Percentiles rank a stretch among this genome's conserved stretches.
These are phyloP conservation scores for Hortiboletus campestris DNA, from an alignment of 768 basidiomycete genomes.

Conservation along the genomic window DNA sequence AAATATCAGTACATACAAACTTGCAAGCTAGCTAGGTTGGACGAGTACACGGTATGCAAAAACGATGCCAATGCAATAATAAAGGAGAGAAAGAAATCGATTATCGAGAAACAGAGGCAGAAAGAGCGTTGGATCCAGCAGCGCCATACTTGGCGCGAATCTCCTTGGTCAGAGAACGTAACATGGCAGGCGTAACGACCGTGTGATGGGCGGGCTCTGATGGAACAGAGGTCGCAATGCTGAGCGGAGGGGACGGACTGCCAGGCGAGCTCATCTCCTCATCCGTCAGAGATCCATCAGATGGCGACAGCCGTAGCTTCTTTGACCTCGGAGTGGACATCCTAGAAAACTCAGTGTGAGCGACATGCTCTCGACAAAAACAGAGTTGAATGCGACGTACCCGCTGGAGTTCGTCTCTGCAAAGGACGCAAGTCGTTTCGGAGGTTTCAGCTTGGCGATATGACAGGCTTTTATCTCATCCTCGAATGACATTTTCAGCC, in stretches of 20 bases:
- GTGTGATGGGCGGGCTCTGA: conserved; percentile 33
- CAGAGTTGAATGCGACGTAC: conserved; percentile 29
- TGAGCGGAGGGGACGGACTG: conserved; percentile 41
- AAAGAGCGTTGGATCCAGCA: background rate
- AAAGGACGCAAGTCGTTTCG: conserved; percentile 47
- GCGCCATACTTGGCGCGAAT: conserved; percentile 31
- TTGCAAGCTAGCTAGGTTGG: background rate
- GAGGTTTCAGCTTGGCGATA: conserved; percentile 42
- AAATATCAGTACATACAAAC: background rate
- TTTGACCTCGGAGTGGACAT: conserved; percentile 34
- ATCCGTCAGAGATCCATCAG: conserved; percentile 32
- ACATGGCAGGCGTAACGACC: conserved; percentile 60
- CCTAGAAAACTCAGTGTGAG: conserved; percentile 18
- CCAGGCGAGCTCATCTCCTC: conserved; percentile 26
- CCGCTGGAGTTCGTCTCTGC: conserved; percentile 38
- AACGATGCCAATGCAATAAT: background rate
- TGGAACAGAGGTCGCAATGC: conserved; percentile 42
- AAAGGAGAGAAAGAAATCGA: background rate
- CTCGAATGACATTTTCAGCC: conserved; percentile 33
- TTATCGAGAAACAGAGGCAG: conserved; percentile 9
- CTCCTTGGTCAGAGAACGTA: conserved; percentile 41
- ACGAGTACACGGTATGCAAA: conserved; percentile 2
- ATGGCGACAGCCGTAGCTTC: conserved; percentile 42
- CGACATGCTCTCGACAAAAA: background rate
- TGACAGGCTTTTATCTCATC: conserved; percentile 38